Evolutionary conservation across 2,329 filamentous ascomycete species (phyloP), one percentile per base, ranked within the genome.

Genomic region (Alternaria burnsii): DNA sequence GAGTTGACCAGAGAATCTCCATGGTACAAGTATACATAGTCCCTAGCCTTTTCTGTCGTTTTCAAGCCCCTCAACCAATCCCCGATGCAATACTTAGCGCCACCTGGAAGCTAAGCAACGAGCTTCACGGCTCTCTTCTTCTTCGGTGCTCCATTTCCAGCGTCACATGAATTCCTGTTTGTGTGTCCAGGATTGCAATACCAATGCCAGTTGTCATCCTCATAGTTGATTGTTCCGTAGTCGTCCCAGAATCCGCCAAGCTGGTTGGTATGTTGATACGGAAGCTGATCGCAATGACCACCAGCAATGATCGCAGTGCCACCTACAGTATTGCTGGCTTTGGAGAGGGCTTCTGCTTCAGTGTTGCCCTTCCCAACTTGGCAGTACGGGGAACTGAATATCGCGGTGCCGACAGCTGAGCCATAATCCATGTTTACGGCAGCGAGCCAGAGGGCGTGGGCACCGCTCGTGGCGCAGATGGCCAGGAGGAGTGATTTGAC

Each of bases 261-360:
- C 30, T 32, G 30, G 3, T 32, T 32, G 30, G 30, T 32, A 12
- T 32, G 30, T 12, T 32, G 30, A 32, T 32, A 32, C 10, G 30
- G 30, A 12, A 32, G 30, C 30, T 32, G 30, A 32, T 12, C 30
- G 10, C 30, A 32, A 32, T 32, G 30, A 32, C 30, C 30, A 0
- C 30, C 30, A 32, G 30, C 30, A 32, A 46, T 30, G 22, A 46
- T 46, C n/a, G 4, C 3, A 46, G 42, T 46, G n/a, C 42, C 42
- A n/a, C 42, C 22, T 30, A 46, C 24, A 14, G 42, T 46, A 16
- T 28, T 28, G 42, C 42, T 46, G 24, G 42, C 42, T 46, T 46
- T 46, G 42, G 42, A 46, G 42, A 46, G 42, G 22, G 42, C 42
- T 46, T 46, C 42, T 46, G 22, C 42, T 28, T 46, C 42, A 28